Evolutionary conservation across 2,329 filamentous ascomycete species (phyloP).

Genomic region (Ophiostoma quercus): DNA sequence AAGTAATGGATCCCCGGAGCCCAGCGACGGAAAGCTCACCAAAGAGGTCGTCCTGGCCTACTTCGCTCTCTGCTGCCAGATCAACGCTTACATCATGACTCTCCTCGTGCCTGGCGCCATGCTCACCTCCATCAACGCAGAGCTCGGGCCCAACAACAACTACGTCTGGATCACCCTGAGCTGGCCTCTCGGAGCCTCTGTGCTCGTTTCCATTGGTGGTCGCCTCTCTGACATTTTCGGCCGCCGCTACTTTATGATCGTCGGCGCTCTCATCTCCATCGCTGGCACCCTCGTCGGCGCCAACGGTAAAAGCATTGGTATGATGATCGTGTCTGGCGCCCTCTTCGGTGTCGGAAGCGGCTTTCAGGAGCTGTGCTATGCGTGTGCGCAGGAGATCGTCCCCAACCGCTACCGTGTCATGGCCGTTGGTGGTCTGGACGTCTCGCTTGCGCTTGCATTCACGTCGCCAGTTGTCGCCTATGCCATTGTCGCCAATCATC

Average conservation of each 20-base stretch:
- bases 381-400: constrained; percentile 23
- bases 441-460: constrained; percentile 22
- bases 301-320: constrained; percentile 21
- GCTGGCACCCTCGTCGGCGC: constrained; percentile 22
- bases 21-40: constrained; percentile 21
- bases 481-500: constrained; percentile 27
- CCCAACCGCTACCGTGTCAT: constrained; percentile 24
- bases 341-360: constrained; percentile 23
- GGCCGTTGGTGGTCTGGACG: constrained; percentile 22
- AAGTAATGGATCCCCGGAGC: background rate
- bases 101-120: constrained; percentile 32
- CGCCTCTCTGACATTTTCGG: constrained; percentile 24
- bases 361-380: constrained; percentile 36
- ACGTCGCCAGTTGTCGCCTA: background rate
- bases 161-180: constrained; percentile 36
- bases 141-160: constrained; percentile 34
- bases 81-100: constrained; percentile 30
- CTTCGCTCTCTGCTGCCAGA: constrained; percentile 25
- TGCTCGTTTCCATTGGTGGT: constrained; percentile 27
- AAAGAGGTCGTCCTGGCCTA: constrained; percentile 23
- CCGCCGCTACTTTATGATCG: constrained; percentile 24
- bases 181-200: constrained; percentile 32
- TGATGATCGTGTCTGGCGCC: constrained; percentile 22
- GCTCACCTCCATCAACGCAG: constrained; percentile 34
- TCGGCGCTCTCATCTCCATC: constrained; percentile 20